Evolutionary conservation across 306 rosid species (phyloP).

Genomic region (Neltuma alba): DNA sequence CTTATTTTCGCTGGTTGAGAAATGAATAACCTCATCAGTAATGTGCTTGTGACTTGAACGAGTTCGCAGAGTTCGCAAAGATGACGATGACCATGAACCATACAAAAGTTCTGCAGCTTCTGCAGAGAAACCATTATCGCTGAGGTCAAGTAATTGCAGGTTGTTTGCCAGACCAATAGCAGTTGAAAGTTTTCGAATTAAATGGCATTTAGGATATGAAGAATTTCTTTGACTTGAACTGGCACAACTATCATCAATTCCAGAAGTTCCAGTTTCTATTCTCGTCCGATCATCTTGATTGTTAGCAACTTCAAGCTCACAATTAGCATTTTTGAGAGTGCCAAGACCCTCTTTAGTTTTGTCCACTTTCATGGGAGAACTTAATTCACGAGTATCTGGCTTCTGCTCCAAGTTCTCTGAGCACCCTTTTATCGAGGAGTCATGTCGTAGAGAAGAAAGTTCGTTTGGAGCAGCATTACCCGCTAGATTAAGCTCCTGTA

Average conservation of each 20-base stretch:
- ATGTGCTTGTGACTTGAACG: slow-evolving; percentile 62
- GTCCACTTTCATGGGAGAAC: slow-evolving; percentile 41
- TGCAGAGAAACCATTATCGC: slow-evolving; percentile 65
- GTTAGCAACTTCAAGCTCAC: slow-evolving; percentile 75
- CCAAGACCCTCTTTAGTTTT: slow-evolving; percentile 40
- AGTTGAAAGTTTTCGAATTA: slow-evolving; percentile 47
- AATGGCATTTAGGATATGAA: slow-evolving; percentile 45
- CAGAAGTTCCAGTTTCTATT: slow-evolving; percentile 61
- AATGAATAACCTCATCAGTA: slow-evolving; percentile 53
- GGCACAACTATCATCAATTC: slow-evolving; percentile 62
- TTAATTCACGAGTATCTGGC: slow-evolving; percentile 30
- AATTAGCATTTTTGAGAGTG: slow-evolving; percentile 35
- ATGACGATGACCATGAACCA: slow-evolving; percentile 60
- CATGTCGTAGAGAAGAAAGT: slow-evolving; percentile 40
- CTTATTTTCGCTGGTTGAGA: slow-evolving; percentile 56
- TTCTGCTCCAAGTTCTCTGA: slow-evolving; percentile 42
- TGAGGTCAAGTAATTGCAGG: slow-evolving; percentile 74
- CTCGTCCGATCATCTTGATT: slow-evolving; percentile 64
- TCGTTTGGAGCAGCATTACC: slow-evolving; percentile 50
- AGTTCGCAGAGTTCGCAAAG: slow-evolving; percentile 53
- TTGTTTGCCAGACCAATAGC: slow-evolving; percentile 67
- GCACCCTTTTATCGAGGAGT: slow-evolving; percentile 38
- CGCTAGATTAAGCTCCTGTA: slow-evolving; percentile 81
- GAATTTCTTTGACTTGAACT: slow-evolving; percentile 56
- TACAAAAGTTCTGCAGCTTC: slow-evolving; percentile 57